Evolutionary conservation across 2,329 filamentous ascomycete species (phyloP).

Genomic region (Apiospora saccharicola): DNA sequence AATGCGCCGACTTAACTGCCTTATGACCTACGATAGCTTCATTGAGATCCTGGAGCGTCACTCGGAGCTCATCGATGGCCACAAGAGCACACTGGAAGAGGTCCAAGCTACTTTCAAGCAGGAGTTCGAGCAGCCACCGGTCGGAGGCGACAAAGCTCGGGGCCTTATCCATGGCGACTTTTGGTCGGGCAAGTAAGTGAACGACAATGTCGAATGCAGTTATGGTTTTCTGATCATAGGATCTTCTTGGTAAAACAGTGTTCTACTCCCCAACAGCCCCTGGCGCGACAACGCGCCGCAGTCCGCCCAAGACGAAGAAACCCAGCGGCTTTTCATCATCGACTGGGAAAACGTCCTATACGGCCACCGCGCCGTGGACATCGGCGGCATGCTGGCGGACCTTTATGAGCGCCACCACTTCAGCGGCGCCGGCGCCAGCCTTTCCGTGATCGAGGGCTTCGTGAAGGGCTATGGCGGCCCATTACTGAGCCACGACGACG

Average conservation of each 20-base stretch:
- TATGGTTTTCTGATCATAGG: not conserved
- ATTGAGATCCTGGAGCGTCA: constrained; percentile 43
- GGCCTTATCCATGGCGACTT: constrained; percentile 50
- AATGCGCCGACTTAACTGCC: constrained; percentile 48
- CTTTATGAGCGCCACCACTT: constrained; percentile 49
- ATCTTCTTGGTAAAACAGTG: constrained; percentile 26
- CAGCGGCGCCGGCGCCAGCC: constrained; percentile 39
- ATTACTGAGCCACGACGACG: constrained; percentile 37
- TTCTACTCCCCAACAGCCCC: constrained; percentile 30
- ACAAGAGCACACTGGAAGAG: constrained; percentile 39
- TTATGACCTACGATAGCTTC: constrained; percentile 47
- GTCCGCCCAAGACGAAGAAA: not conserved
- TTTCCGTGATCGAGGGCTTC: constrained; percentile 46
- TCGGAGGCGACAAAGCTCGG: constrained; percentile 26
- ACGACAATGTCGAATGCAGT: not conserved
- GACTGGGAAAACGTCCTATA: constrained; percentile 53
- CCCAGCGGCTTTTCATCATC: constrained; percentile 45
- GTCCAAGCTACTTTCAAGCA: constrained; percentile 32
- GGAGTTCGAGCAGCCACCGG: constrained; percentile 26
- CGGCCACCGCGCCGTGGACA: constrained; percentile 47
- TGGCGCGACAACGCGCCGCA: constrained; percentile 24
- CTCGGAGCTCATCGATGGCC: constrained; percentile 40
- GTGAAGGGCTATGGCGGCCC: constrained; percentile 43
- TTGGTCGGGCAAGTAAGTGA: constrained; percentile 51
- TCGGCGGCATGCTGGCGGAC: constrained; percentile 52